phyloP scores from a whole-genome alignment of 2,329 filamentous ascomycete genomes.

The Ophiognomonia clavigignenti-juglandacearum region DNA sequence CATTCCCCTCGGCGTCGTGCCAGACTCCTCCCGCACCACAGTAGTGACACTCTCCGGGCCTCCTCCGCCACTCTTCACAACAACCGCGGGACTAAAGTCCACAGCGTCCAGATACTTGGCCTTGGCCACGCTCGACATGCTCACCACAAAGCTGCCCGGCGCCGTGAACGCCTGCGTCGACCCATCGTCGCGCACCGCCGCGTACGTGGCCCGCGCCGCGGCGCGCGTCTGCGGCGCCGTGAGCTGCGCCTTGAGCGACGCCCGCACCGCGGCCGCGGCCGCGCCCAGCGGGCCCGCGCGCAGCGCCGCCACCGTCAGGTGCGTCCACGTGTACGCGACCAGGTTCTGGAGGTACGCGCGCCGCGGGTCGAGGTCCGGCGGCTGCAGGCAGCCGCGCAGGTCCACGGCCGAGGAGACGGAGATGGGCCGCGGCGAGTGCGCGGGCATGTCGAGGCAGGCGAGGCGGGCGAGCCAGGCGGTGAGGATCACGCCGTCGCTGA shows the following conservation, averaged over 20 bases:
- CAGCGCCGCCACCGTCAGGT: not conserved
- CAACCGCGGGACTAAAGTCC: slow-evolving; percentile 30
- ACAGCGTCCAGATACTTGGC: slow-evolving; percentile 27
- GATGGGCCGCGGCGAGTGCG: slow-evolving; percentile 20
- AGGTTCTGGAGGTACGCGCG: slow-evolving; percentile 19
- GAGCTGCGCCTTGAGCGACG: slow-evolving; percentile 13
- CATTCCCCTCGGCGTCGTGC: not conserved
- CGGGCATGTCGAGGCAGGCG: slow-evolving; percentile 19
- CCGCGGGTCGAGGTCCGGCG: slow-evolving; percentile 21
- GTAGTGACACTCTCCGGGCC: not conserved
- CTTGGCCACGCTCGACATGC: slow-evolving; percentile 20
- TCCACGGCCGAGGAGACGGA: slow-evolving; percentile 34
- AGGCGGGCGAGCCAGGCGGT: slow-evolving; percentile 34
- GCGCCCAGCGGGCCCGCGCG: slow-evolving; percentile 9
- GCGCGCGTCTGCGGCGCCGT: slow-evolving; percentile 8
- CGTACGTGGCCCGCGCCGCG: not conserved
- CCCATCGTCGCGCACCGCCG: not conserved
- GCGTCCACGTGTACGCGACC: slow-evolving; percentile 6
- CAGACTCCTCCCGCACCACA: too few species aligned
- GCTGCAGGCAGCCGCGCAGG: slow-evolving; percentile 25
- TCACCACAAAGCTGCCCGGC: not conserved
- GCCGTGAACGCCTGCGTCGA: slow-evolving; percentile 1
- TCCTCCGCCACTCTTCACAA: not conserved
- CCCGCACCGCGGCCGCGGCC: slow-evolving; percentile 12
- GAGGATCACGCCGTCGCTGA: slow-evolving; percentile 44